Conservation (phyloP, 2,329 filamentous ascomycete species). For the Calonectria leucothoes region DNA sequence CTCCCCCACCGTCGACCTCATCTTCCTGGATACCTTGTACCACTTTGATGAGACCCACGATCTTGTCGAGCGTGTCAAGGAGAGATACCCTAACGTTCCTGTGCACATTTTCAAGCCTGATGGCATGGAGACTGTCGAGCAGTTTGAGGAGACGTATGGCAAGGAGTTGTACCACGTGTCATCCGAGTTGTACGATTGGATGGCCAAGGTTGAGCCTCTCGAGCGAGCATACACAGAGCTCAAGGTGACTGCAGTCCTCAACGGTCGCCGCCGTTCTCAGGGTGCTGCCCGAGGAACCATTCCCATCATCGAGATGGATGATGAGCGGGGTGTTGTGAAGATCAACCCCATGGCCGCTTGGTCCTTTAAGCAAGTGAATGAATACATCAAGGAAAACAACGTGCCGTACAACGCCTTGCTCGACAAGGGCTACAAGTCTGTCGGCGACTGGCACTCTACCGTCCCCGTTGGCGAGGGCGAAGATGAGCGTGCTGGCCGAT, state of each 20-base stretch:
- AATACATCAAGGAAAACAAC: conserved; percentile 85
- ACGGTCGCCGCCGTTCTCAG: conserved; percentile 90
- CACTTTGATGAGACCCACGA: conserved; percentile 83
- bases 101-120: conserved; percentile 93
- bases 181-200: conserved; percentile 93
- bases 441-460: conserved; percentile 98
- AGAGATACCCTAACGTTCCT: conserved; percentile 80
- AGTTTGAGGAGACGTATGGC: conserved; percentile 88
- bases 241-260: conserved; percentile 89
- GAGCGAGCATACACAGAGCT: conserved; percentile 91
- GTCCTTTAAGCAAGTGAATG: conserved; percentile 89
- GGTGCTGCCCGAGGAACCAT: conserved; percentile 92
- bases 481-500: conserved; percentile 94
- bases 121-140: conserved; percentile 75
- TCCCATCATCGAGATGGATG: conserved; percentile 90
- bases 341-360: conserved; percentile 97
- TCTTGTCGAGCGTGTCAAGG: conserved; percentile 79
- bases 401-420: conserved; percentile 95
- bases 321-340: conserved; percentile 91
- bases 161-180: conserved; percentile 86
- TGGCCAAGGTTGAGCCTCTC: conserved; percentile 97
- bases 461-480: conserved; percentile 89
- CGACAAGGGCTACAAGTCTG: conserved; percentile 95
- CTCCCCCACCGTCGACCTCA: conserved; percentile 70
- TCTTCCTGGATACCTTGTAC: conserved; percentile 88